Percentiles rank a stretch among this genome's conserved stretches.
These are phyloP conservation scores for Periglandula ipomoeae DNA, from an alignment of 2,329 filamentous ascomycete species.

Conservation along the genomic window DNA sequence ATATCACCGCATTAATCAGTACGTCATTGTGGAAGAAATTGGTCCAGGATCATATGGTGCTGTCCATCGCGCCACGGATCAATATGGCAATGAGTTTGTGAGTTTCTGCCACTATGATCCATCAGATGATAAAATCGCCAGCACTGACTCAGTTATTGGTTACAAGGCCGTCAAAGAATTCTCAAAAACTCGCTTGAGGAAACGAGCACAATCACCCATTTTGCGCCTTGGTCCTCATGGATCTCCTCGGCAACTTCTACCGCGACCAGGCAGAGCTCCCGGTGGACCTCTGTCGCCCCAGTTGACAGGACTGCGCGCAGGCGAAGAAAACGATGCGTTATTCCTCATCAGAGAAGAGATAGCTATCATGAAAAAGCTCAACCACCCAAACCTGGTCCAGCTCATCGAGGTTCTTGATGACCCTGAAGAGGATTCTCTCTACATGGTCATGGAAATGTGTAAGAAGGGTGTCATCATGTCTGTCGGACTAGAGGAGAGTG, in stretches of 20 bases:
- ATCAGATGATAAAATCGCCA: too few relatives aligned
- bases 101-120: too few relatives aligned
- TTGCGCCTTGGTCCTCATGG: constrained; percentile 45
- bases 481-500: constrained; percentile 75
- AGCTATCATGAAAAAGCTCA: constrained; percentile 97
- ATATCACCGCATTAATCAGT: constrained; percentile 89
- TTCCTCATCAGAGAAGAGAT: constrained; percentile 92
- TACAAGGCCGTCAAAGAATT: constrained; percentile 90
- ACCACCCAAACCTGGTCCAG: constrained; percentile 88
- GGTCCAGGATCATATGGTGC: constrained; percentile 93
- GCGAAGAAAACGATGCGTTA: constrained; percentile 61
- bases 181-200: constrained; percentile 82
- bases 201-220: constrained; percentile 83
- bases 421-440: constrained; percentile 88
- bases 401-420: constrained; percentile 93
- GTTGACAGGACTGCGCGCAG: constrained; percentile 24
- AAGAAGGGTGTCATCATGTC: constrained; percentile 97
- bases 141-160: constrained; percentile 9
- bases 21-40: constrained; percentile 88
- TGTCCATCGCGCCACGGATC: constrained; percentile 82
- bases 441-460: constrained; percentile 99
- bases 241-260: constrained; percentile 20
- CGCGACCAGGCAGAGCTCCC: constrained; percentile 7
- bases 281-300: constrained; percentile 16
- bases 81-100: constrained; percentile 90